Evolutionary conservation across 257 asterid genomes (phyloP), one percentile per base, ranked within the genome.

Genomic region (Apocynum venetum): DNA sequence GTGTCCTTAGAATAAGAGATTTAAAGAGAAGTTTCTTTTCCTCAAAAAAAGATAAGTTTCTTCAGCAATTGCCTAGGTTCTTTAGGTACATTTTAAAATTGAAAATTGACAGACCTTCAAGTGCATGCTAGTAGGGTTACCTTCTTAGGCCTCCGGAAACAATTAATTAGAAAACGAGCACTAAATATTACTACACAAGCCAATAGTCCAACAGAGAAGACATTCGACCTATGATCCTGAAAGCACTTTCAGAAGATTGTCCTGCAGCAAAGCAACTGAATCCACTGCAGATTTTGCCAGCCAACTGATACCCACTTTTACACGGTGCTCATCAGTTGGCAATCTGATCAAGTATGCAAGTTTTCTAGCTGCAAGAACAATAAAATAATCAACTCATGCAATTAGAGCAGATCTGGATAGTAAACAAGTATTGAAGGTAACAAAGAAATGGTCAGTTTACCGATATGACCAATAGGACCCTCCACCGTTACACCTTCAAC

Each of bases 231-330:
- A 86, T 36, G 82, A 77, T 56, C 87, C 88, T 0, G 92, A 91
- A 78, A 90, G 84, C 75, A 83, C 80, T 88, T 93, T 90, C 36
- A 93, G 61, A 47, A 95, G 59, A 77, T 89, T 87, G 77, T 83
- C 82, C 82, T 92, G 98, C 82, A 90, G 65, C 8, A 85, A 80
- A 71, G 97, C 97, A 78, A 91, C 90, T 7, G 97, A 91, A 71
- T 93, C 97, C 25, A 95, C 91, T 14, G 89, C 92, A 68, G 94
- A 83, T 82, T 95, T 95, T 35, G 92, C 79, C 25, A 95, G 88
- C 99, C 99, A 95, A 84, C 97, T 95, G 56, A 95, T 72, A 63
- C 98, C 99, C 66, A 95, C 99, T 87, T 88, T 91, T 35, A 90
- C 19, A 48, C 97, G 89, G 85, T 95, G 99, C 88, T 95, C 92